These are phyloP conservation scores for Stipa capillata DNA, from an alignment of 176 grass and related monocot genomes.

Conservation along the genomic window DNA sequence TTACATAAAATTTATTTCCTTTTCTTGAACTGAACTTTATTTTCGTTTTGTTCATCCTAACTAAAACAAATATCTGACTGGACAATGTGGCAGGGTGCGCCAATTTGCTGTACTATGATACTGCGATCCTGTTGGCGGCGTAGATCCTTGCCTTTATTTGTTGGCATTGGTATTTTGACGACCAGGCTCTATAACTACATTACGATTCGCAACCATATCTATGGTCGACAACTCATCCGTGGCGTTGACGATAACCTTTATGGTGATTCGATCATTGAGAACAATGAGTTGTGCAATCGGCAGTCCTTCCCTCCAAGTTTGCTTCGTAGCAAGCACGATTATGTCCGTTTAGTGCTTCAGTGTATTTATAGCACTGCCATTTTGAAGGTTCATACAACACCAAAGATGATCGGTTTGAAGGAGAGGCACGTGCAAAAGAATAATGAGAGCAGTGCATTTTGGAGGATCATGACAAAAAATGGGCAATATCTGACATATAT, in stretches of 20 bases:
- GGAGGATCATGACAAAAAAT: conserved; percentile 20
- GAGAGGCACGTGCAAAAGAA: neutral
- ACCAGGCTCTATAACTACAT: conserved; percentile 11
- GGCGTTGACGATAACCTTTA: neutral
- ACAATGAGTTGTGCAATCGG: conserved; percentile 3
- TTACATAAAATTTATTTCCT: neutral
- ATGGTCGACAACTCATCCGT: neutral
- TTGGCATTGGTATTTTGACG: conserved; percentile 22
- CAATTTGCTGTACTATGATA: neutral
- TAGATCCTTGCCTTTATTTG: conserved; percentile 29
- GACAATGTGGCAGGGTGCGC: conserved; percentile 16
- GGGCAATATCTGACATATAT: conserved; percentile 26
- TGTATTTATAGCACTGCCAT: conserved; percentile 25
- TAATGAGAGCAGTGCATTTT: neutral
- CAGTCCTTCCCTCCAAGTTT: neutral
- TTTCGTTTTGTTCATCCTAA: neutral
- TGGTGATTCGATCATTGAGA: neutral
- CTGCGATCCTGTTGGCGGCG: conserved; percentile 1
- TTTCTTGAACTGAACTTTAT: neutral
- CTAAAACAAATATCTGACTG: neutral
- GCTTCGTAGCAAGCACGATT: neutral
- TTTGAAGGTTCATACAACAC: conserved; percentile 9
- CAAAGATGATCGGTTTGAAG: conserved; percentile 7
- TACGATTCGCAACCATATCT: neutral
- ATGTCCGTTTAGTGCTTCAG: conserved; percentile 4